A percentile compares a stretch with the other conserved stretches of the same genome.
phyloP scores from a whole-genome alignment of 768 basidiomycete species.

The Phlegmacium glaucopus region DNA sequence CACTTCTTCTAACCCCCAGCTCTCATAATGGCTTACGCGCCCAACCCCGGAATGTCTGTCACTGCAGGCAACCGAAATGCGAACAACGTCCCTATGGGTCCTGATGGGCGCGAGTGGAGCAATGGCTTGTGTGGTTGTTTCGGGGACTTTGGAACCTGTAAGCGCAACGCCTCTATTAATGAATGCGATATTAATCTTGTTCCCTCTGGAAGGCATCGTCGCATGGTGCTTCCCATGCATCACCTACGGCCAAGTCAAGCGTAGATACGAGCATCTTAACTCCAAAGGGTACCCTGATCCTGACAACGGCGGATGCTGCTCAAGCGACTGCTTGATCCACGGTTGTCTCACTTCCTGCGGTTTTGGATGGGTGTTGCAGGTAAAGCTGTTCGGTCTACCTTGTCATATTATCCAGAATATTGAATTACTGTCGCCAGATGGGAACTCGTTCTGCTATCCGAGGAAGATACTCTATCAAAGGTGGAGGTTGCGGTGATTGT shows the following conservation, averaged over 20 bases:
- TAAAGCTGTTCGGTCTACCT: constrained; percentile 16
- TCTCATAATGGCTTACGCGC: constrained; percentile 15
- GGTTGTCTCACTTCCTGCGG: constrained; percentile 27
- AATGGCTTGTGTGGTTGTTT: constrained; percentile 30
- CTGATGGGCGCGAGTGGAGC: too few species aligned
- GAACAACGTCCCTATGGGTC: constrained; percentile 31
- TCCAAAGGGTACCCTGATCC: too few species aligned
- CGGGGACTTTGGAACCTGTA: constrained; percentile 30
- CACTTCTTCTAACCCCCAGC: neutral
- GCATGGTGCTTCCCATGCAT: constrained; percentile 42
- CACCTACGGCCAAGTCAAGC: constrained; percentile 35
- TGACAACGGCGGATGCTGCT: constrained; percentile 30
- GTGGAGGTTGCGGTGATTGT: constrained; percentile 40
- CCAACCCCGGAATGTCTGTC: constrained; percentile 26
- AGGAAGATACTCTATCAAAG: constrained; percentile 43
- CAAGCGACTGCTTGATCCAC: constrained; percentile 35
- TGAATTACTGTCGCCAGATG: too few species aligned
- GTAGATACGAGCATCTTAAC: constrained; percentile 39
- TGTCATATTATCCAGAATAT: too few species aligned
- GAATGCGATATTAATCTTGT: too few species aligned
- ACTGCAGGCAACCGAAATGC: constrained; percentile 30
- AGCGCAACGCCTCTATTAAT: too few species aligned
- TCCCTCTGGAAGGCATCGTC: constrained; percentile 29
- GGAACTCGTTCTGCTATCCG: constrained; percentile 36
- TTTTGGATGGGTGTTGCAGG: constrained; percentile 39